Evolutionary conservation across 2,329 filamentous ascomycete genomes (phyloP).

Genomic region (Onygenales sp.): DNA sequence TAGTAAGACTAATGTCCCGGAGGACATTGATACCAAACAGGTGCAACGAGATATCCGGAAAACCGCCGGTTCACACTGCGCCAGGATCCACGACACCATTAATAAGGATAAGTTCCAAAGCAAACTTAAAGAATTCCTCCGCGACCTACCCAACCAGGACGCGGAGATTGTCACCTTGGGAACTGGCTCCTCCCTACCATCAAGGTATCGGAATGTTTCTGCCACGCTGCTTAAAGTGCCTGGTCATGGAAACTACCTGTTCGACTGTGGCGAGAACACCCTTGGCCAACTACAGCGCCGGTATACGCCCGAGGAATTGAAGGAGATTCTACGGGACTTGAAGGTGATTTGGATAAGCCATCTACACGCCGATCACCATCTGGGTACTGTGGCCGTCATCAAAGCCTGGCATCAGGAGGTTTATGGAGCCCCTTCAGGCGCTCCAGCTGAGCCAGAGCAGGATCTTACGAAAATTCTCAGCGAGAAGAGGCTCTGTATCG

Average conservation of each 20-base stretch:
- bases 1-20: conserved; percentile 22
- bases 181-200: conserved; percentile 82
- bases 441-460: conserved; percentile 26
- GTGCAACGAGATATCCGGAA: background rate
- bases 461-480: conserved; percentile 28
- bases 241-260: conserved; percentile 73
- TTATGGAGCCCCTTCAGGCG: conserved; percentile 30
- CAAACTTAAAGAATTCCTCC: conserved; percentile 38
- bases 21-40: conserved; percentile 17
- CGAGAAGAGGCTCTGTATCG: conserved; percentile 49
- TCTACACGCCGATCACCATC: conserved; percentile 90
- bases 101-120: conserved; percentile 22
- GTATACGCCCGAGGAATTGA: conserved; percentile 55
- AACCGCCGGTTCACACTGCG: background rate
- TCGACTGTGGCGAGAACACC: conserved; percentile 90
- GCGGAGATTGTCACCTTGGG: conserved; percentile 79
- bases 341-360: conserved; percentile 88
- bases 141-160: conserved; percentile 63
- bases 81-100: conserved; percentile 14
- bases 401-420: conserved; percentile 64
- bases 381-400: conserved; percentile 74
- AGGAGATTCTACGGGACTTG: conserved; percentile 65
- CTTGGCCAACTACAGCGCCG: conserved; percentile 75
- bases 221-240: conserved; percentile 77
- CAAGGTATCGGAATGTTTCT: conserved; percentile 92